phyloP scores from a whole-genome alignment of 2,329 filamentous ascomycete species.

The Hymenoscyphus linearis region DNA sequence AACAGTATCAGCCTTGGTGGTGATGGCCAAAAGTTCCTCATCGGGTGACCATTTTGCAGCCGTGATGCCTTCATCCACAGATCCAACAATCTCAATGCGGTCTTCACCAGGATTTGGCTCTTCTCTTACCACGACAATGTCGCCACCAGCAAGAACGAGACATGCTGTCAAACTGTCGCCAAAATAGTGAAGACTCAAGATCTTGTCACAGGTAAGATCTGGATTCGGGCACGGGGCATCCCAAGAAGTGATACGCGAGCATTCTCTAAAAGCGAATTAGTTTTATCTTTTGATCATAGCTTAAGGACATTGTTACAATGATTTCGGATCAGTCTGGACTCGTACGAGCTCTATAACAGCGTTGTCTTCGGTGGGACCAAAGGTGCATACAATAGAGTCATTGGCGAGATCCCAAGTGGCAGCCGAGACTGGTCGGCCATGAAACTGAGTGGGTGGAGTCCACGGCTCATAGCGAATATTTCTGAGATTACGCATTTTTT shows the following conservation, averaged over 20 bases:
- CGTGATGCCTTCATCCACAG: conserved; percentile 84
- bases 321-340: conserved; percentile 40
- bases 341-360: conserved; percentile 68
- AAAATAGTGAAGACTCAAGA: conserved; percentile 80
- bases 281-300: conserved; percentile 33
- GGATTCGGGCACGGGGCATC: conserved; percentile 78
- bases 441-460: conserved; percentile 47
- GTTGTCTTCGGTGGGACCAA: conserved; percentile 70
- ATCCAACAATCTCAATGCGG: conserved; percentile 90
- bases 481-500: conserved; percentile 78
- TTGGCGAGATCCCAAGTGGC: conserved; percentile 79
- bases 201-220: conserved; percentile 66
- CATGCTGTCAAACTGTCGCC: conserved; percentile 72
- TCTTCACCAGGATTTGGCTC: conserved; percentile 61
- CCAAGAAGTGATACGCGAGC: conserved; percentile 67
- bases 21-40: conserved; percentile 81
- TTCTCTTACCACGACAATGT: conserved; percentile 82
- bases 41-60: conserved; percentile 93
- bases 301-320: conserved; percentile 25
- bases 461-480: conserved; percentile 67
- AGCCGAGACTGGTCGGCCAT: conserved; percentile 58
- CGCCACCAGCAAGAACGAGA: conserved; percentile 81
- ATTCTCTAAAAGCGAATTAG: conserved; percentile 31
- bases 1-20: conserved; percentile 72
- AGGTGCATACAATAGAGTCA: conserved; percentile 74